These are phyloP conservation scores for Aspergillus neotritici DNA, from an alignment of 2,329 filamentous ascomycete species.

Conservation along the genomic window DNA sequence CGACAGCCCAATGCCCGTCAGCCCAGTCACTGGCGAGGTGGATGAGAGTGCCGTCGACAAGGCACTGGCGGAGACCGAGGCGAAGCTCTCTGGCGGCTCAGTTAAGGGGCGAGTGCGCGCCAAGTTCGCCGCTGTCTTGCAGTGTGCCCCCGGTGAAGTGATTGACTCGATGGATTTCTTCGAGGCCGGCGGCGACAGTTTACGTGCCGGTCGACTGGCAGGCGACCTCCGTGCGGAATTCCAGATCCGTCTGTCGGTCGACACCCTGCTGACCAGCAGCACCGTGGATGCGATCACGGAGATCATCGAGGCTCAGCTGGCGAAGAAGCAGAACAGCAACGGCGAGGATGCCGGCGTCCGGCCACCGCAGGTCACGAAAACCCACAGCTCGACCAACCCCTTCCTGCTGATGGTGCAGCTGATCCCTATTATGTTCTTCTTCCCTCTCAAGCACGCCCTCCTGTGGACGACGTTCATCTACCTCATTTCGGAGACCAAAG, in stretches of 20 bases:
- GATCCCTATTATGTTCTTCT: conserved; percentile 46
- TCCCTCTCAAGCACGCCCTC: conserved; percentile 47
- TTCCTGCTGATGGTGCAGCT: conserved; percentile 48
- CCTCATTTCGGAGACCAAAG: conserved; percentile 37
- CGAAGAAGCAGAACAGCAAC: conserved; percentile 29
- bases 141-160: conserved; percentile 37
- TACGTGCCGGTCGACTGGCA: conserved; percentile 49
- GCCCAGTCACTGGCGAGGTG: conserved; percentile 24
- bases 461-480: conserved; percentile 52
- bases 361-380: conserved; percentile 18
- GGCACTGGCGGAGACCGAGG: conserved; percentile 20
- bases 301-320: conserved; percentile 14
- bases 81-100: conserved; percentile 17
- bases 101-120: conserved; percentile 39
- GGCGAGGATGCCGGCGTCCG: conserved; percentile 13
- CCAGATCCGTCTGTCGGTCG: conserved; percentile 46
- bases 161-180: conserved; percentile 46
- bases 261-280: conserved; percentile 48
- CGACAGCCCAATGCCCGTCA: conserved; percentile 30
- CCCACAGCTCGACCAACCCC: conserved; percentile 48
- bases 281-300: conserved; percentile 37
- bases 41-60: conserved; percentile 35
- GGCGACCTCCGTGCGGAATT: conserved; percentile 49
- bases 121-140: conserved; percentile 45
- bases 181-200: conserved; percentile 50